Base-by-base conservation (phyloP, 768 basidiomycete species). In the Zangia roseola region DNA sequence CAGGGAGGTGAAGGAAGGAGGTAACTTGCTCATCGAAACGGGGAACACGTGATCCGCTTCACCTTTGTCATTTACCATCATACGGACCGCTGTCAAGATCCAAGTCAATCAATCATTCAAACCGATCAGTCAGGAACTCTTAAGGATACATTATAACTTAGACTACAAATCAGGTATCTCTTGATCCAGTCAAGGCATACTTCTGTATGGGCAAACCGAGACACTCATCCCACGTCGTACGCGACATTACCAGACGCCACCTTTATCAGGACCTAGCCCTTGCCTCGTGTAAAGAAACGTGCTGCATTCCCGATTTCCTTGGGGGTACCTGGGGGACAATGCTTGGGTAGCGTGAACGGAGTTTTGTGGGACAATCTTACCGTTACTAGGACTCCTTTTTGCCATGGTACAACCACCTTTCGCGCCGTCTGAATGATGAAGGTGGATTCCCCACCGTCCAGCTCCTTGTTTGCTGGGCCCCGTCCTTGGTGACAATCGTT, bases 1-100 rank as follows among this genome's bases (percentile, higher is more conserved):
- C 2, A 83, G 59, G 50, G 82, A 82, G 10, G 63, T 80, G 54
- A 86, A 78, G 14, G 63, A 57, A 6, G 67, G 33, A 0, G 72
- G 71, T 14, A 73, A 57, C 7, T 5, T 25, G 23, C 6, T 19
- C 63, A 63, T 59, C 14, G 12, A 8, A 6, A 10, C 17, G 8
- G 13, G 20, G 21, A 31, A 37, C 58, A 63, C 54, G 60, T 61
- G 60, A 45, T 34, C 31, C 14, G 5, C 14, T 31, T 31, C 10
- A 31, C 31, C 30, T 31, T 31, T 31, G 30, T 31, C 13, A 16
- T 13, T 31, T 31, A 7, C 14, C 31, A 6, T 31, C 31, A 6
- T 16, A 7, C 31, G 8, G 31, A 6, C 6, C 14, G 31, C 12
- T 31, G 30, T 31, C 30, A 14, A 14, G 30, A 31, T 28, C 10